These are phyloP conservation scores for Clonostachys rhizophaga DNA, from an alignment of 2,329 filamentous ascomycete species.

Conservation along the genomic window DNA sequence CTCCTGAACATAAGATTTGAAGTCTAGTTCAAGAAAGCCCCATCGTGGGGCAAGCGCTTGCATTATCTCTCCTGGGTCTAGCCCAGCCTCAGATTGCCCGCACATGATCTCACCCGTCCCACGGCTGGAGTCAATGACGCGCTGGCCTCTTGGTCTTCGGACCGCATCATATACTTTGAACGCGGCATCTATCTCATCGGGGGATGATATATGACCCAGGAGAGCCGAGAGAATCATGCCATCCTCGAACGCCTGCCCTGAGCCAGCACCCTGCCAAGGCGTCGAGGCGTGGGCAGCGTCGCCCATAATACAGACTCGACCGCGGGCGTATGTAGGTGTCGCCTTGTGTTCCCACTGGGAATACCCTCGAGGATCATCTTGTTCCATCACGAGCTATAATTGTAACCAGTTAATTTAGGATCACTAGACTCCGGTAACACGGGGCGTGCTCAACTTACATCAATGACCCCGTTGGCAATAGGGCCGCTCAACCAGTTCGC, in stretches of 20 bases:
- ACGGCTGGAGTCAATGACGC: conserved; percentile 4
- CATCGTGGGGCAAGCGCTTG: no score
- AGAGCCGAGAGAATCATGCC: conserved; percentile 10
- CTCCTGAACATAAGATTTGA: no score
- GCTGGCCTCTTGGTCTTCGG: conserved; percentile 2
- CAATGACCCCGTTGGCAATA: not conserved
- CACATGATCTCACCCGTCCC: conserved; percentile 2
- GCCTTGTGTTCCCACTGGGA: conserved; percentile 7
- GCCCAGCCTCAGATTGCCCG: not conserved
- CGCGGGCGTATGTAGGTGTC: conserved; percentile 7
- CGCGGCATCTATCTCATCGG: conserved; percentile 2
- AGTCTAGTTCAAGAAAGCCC: no score
- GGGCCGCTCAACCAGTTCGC: not conserved
- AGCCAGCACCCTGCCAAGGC: conserved; percentile 14
- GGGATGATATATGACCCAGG: not conserved
- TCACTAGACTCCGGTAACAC: not conserved
- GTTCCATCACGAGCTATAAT: conserved; percentile 4
- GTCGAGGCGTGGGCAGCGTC: conserved; percentile 16
- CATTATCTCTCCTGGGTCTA: no score
- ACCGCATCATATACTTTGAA: conserved; percentile 7
- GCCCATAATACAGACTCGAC: conserved; percentile 12
- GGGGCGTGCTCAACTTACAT: not conserved
- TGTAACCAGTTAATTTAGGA: not conserved
- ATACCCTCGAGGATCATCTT: not conserved
- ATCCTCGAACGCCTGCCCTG: conserved; percentile 15